Evolutionary conservation across 176 grass and related monocot genomes (phyloP), one percentile per base, ranked within the genome.

Genomic region (Elymus sibiricus): DNA sequence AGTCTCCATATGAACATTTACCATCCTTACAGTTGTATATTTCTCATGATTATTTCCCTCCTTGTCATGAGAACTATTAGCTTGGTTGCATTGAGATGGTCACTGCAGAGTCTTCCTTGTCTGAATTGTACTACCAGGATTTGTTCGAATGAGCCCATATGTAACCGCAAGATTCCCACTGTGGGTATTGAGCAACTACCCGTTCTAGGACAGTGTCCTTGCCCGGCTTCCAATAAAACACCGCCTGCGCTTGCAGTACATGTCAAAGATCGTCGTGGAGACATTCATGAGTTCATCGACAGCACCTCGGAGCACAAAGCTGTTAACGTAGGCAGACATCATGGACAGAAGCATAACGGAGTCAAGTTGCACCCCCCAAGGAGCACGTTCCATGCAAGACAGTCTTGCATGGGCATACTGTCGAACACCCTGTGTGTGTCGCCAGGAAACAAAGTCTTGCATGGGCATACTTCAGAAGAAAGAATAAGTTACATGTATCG

Each of bases 141-240:
- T 22, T 25, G 93, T 93, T 61, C 89, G 86, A 66, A 95, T 93
- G 58, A 98, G 93, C 73, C 93, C 92, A 82, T 90, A 98, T 40
- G 93, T 83, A 64, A 97, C 89, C 2, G 84, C 93, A 34, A 92
- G 84, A 80, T 88, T 98, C 93, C 93, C 95, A 16, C 89, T 95
- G 80, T 97, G 95, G 19, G 89, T 95, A 40, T 79, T 85, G 29
- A 98, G 87, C 29, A 95, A 84, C 55, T 89, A 88, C 43, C 87
- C 69, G 1, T 49, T 49, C 46, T 5, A 49, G 46, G 46, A 49
- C 13, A 11, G 9, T 42, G 9, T 9, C 40, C 40, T 9, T 42
- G 37, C 37, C 37, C 6, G 37, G 6, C 37, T 38, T 38, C 37
- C 5, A 7, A 38, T 38, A 0, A 38, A 38, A 38, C 37, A 7